Conservation (phyloP, 805 yeast species). For the Hanseniaspora thailandica region DNA sequence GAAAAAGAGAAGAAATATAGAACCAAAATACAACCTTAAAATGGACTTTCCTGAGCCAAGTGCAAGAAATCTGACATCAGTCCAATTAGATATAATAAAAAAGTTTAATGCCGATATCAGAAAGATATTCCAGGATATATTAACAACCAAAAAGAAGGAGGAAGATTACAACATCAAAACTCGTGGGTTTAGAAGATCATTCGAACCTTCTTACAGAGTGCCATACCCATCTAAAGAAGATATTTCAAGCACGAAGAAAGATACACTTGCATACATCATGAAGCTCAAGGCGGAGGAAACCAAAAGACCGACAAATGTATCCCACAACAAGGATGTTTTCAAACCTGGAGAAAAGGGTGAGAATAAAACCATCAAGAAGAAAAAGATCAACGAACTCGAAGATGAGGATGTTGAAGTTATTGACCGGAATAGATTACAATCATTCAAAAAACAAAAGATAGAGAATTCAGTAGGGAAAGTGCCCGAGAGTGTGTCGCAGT, state of each 20-base stretch:
- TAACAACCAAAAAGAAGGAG: background rate
- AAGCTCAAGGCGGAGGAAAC: background rate
- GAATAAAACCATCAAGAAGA: conserved; percentile 17
- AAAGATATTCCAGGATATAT: background rate
- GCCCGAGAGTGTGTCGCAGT: conserved; percentile 48
- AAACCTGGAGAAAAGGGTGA: background rate
- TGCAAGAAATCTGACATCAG: background rate
- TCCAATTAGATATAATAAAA: background rate
- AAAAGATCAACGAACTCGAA: conserved; percentile 21
- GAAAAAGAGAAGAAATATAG: too few species aligned
- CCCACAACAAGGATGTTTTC: background rate
- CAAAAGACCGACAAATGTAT: background rate
- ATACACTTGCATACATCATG: background rate
- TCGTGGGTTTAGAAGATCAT: conserved; percentile 10
- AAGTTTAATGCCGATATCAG: background rate
- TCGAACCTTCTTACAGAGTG: background rate
- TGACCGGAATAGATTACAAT: conserved; percentile 1
- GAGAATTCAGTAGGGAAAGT: background rate
- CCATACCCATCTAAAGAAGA: background rate
- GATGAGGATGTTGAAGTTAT: conserved; percentile 22
- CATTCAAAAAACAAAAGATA: background rate
- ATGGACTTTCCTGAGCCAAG: background rate
- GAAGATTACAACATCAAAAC: conserved; percentile 14
- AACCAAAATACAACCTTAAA: background rate
- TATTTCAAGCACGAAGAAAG: background rate